These are phyloP conservation scores for Athelia psychrophila DNA, from an alignment of 1,284 basidiomycete genomes.

Conservation along the genomic window DNA sequence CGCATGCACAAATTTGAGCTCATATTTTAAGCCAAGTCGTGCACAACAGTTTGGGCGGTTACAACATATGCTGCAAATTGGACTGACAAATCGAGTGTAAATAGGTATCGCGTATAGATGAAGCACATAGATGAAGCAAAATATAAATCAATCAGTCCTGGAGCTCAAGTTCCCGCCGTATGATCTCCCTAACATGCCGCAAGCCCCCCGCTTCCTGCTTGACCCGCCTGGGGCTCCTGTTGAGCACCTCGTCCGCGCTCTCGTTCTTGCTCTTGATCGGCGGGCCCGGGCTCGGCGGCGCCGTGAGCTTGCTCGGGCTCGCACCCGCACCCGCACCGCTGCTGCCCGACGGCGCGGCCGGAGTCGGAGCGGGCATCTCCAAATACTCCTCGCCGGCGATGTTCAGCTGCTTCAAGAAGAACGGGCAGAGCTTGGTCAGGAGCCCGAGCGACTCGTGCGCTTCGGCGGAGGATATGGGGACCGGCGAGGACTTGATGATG, in stretches of 20 bases:
- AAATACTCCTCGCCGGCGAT: conserved; percentile 74
- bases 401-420: conserved; percentile 64
- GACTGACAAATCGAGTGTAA: not conserved
- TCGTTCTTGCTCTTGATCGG: conserved; percentile 37
- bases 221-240: conserved; percentile 55
- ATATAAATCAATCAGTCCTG: conserved; percentile 17
- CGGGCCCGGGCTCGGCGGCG: conserved; percentile 36
- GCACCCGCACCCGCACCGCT: conserved; percentile 16
- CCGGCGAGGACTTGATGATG: conserved; percentile 72
- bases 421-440: conserved; percentile 68
- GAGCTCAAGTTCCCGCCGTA: conserved; percentile 38
- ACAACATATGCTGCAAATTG: no score
- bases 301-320: conserved; percentile 27
- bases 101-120: not conserved
- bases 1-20: no score
- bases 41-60: no score
- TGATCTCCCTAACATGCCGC: conserved; percentile 41
- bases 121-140: not conserved
- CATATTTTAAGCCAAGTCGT: no score
- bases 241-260: conserved; percentile 56
- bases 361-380: conserved; percentile 66
- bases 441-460: conserved; percentile 69
- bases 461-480: conserved; percentile 73
- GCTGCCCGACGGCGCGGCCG: conserved; percentile 7
- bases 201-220: conserved; percentile 40